Evolutionary conservation across 164 flowering plant species (phyloP).

Genomic region (Magnolia kwangsiensis): DNA sequence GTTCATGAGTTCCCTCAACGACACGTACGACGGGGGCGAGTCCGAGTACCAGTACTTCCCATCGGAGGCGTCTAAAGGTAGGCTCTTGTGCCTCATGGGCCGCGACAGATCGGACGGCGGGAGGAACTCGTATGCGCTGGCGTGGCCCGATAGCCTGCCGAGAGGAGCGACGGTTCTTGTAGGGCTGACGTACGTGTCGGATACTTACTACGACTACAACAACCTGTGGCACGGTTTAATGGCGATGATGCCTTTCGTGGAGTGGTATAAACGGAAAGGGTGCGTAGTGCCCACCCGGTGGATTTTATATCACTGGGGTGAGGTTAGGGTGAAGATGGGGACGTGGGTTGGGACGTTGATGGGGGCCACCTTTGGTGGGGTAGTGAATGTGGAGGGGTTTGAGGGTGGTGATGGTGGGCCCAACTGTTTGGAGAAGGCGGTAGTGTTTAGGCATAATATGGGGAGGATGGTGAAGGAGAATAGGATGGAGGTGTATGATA

Average conservation of each 20-base stretch:
- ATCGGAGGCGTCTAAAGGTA: slow-evolving; percentile 43
- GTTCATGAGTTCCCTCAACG: slow-evolving; percentile 46
- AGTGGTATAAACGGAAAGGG: slow-evolving; percentile 52
- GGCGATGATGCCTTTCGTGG: slow-evolving; percentile 60
- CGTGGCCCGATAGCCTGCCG: slow-evolving; percentile 67
- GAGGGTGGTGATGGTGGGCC: slow-evolving; percentile 14
- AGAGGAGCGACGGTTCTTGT: slow-evolving; percentile 38
- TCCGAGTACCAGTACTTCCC: slow-evolving; percentile 43
- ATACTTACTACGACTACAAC: slow-evolving; percentile 60
- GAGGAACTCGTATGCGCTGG: slow-evolving; percentile 65
- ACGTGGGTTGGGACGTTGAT: slow-evolving; percentile 46
- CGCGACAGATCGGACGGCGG: slow-evolving; percentile 59
- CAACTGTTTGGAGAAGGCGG: slow-evolving; percentile 57
- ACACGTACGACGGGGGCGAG: slow-evolving; percentile 24
- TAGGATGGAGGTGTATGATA: slow-evolving; percentile 55
- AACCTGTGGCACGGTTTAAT: slow-evolving; percentile 88
- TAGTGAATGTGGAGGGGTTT: slow-evolving; percentile 14
- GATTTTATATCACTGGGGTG: slow-evolving; percentile 78
- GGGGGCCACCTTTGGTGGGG: slow-evolving; percentile 43
- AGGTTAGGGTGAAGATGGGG: slow-evolving; percentile 48
- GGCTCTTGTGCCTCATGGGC: slow-evolving; percentile 67
- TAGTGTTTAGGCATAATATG: slow-evolving; percentile 77
- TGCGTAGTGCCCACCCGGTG: slow-evolving; percentile 48
- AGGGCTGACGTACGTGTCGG: slow-evolving; percentile 68
- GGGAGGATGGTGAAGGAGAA: slow-evolving; percentile 65